These are phyloP conservation scores for Jatropha multifida DNA, from an alignment of 441 rosid species.

Conservation along the genomic window DNA sequence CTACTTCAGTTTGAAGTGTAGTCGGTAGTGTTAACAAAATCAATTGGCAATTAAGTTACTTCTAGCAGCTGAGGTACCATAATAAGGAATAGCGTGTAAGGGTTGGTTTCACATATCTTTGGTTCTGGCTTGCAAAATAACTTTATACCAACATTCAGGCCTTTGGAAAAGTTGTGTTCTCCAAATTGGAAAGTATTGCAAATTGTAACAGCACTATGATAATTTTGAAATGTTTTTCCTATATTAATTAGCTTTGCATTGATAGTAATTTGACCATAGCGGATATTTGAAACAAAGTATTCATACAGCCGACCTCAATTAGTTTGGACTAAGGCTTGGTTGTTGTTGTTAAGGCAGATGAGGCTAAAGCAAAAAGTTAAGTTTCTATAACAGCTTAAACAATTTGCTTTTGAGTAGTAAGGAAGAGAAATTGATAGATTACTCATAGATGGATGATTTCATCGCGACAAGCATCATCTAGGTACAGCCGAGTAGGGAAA, in stretches of 20 bases:
- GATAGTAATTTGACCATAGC: no score
- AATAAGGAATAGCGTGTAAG: constrained; percentile 10
- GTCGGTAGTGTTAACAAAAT: constrained; percentile 5
- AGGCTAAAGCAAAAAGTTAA: not conserved
- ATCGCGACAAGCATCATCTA: not conserved
- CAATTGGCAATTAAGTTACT: not conserved
- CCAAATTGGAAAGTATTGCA: not conserved
- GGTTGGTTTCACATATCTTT: not conserved
- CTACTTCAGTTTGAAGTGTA: not conserved
- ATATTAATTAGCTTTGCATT: no score
- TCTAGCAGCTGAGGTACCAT: constrained; percentile 11
- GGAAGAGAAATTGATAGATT: not conserved
- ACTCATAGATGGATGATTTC: not conserved
- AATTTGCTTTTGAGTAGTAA: not conserved
- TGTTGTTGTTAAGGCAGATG: not conserved
- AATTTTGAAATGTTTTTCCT: not conserved
- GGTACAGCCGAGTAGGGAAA: not conserved
- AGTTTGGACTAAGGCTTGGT: no score
- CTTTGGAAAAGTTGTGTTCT: constrained; percentile 1
- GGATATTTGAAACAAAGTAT: no score
- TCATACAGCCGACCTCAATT: no score
- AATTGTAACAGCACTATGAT: not conserved
- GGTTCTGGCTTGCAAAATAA: not conserved
- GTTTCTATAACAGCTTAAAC: not conserved
- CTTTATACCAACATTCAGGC: not conserved